Evolutionary conservation across 2,329 filamentous ascomycete genomes (phyloP), one percentile per base, ranked within the genome.

Genomic region (Pestalotiopsis sp.): DNA sequence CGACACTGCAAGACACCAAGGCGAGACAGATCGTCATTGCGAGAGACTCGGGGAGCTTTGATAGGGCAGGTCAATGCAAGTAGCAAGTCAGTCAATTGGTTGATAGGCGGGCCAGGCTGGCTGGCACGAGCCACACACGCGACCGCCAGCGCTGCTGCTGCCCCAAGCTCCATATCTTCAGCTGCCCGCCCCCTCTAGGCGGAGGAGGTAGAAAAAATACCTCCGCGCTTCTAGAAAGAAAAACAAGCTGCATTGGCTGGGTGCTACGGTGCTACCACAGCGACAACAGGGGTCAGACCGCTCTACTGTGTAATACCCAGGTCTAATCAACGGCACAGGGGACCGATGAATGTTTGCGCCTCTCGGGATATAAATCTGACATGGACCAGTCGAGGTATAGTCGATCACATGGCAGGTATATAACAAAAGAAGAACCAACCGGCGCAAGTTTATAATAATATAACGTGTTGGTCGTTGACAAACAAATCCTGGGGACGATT

Each of bases 11-110:
- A 59, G 56, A 52, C 44, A 52, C n/a, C 56, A 59, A 55, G 56
- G 56, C 56, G 56, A 59, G 56, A 59, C 56, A 59, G 24, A 59
- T 26, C 56, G 56, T 35, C 30, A 26, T 59, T 20, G 14, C 20
- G 14, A 26, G 24, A 59, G 56, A 26, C 30, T 59, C 22, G 56
- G 44, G 44, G 44, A 52, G 44, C 44, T 52, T 52, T 52, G 44
- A 52, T 52, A 52, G 44, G 44, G 20, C 44, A n/a, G 44, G 44
- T 35, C 30, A 35, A 35, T 35, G 30, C 30, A 35, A 35, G 30
- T 35, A 52, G 44, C 44, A 52, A 52, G 58, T 61, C 30, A 35
- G 35, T 61, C 58, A 61, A 61, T 61, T 61, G 58, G 58, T 20
- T 58, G 56, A 58, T 26, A 58, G 22, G 44, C 17, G 44, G 20